Conservation (phyloP, 2,329 filamentous ascomycete genomes). For the Colletotrichum endophyticum region DNA sequence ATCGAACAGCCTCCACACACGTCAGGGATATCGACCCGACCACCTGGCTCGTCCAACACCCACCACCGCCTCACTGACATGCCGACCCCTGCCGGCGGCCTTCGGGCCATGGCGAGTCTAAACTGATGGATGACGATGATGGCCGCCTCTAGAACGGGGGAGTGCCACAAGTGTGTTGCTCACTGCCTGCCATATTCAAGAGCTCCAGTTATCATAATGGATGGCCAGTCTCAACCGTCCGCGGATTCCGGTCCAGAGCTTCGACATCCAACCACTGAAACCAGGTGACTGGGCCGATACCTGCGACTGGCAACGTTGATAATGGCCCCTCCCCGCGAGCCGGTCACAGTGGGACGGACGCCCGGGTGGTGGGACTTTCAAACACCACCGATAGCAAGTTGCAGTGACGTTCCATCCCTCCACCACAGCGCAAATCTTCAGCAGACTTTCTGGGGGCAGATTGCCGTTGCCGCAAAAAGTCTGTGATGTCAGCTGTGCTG, state of each 20-base stretch:
- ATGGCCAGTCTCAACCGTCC: not conserved
- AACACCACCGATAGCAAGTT: slow-evolving; percentile 13
- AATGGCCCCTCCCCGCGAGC: not conserved
- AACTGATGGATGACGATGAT: slow-evolving; percentile 4
- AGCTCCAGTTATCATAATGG: not conserved
- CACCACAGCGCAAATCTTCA: slow-evolving; percentile 10
- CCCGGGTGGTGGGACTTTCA: slow-evolving; percentile 3
- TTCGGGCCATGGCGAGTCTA: not conserved
- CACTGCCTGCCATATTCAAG: not conserved
- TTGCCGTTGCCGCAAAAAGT: not conserved
- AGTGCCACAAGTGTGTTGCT: not conserved
- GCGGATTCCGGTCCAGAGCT: not conserved
- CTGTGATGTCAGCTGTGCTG: slow-evolving; percentile 20
- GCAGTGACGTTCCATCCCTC: slow-evolving; percentile 24
- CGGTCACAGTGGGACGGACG: slow-evolving; percentile 5
- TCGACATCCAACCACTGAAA: slow-evolving; percentile 5
- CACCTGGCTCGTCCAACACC: slow-evolving; percentile 9
- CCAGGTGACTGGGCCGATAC: slow-evolving; percentile 9
- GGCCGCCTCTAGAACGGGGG: not conserved
- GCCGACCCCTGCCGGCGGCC: slow-evolving; percentile 1
- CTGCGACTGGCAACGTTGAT: slow-evolving; percentile 18
- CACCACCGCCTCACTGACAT: not conserved
- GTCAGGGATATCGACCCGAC: slow-evolving; percentile 9
- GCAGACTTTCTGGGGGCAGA: not conserved
- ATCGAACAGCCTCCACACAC: not conserved